Evolutionary conservation across 2,329 filamentous ascomycete genomes (phyloP), one percentile per base, ranked within the genome.

Genomic region (Colletotrichum sp.): DNA sequence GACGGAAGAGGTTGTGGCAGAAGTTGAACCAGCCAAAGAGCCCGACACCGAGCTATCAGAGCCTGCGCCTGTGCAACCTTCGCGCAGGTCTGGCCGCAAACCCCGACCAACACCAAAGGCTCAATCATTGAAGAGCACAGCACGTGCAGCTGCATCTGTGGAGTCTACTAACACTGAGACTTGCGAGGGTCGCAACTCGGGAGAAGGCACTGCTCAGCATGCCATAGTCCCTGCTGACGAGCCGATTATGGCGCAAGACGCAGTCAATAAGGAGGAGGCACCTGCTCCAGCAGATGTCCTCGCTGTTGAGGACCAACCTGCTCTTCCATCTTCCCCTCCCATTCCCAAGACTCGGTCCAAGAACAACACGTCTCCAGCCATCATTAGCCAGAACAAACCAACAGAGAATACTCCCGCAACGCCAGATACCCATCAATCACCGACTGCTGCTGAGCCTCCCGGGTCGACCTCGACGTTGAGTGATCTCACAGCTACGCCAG

Each of bases 381-480:
- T 5, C 18, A 16, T 56, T 5, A 5, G 5, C 12, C 24, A 14
- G 26, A 26, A 16, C 5, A 30, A 12, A 12, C 12, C 6, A 30
- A 43, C 24, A 24, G 63, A 74, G 5, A 13, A 74, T 2, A 32
- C 38, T 34, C 55, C 68, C 24, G 34, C 64, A n/a, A 72, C 69
- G 14, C 75, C 62, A 7, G 21, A 6, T 16, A 52, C 21, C 4
- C 64, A 16, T 10, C 32, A 10, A 5, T 63, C 67, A 3, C 52
- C 64, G 5, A 36, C 64, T 13, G 48, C 52, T 8, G 21, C 38
- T 14, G 43, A 38, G 2, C 52, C 70, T 12, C 71, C 76, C 5
- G 74, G 67, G 61, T 80, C 84, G 4, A 83, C 82, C 4, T 88
- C 87, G 4, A 84, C 82, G 7, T 79, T 89, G 13, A 88, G 85